Evolutionary conservation across 31 red algal species (phyloP).

Genomic region (Asparagopsis taxiformis): DNA sequence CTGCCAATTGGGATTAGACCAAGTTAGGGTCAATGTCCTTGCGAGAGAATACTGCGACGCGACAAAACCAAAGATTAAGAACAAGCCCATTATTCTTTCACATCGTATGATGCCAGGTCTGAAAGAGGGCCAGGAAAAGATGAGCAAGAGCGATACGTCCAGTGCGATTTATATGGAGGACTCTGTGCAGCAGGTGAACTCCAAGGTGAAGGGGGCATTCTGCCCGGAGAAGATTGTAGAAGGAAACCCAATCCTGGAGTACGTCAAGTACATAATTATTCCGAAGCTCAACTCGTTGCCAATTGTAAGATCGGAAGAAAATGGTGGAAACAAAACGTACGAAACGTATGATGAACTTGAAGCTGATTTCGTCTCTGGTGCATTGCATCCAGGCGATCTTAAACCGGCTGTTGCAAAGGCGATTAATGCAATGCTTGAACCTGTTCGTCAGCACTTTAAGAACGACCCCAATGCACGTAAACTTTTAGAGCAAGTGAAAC

Average conservation of each 20-base stretch:
- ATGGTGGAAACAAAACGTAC: conserved; percentile 85
- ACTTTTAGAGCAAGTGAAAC: conserved; percentile 82
- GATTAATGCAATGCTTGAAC: conserved; percentile 86
- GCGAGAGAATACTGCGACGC: conserved; percentile 98
- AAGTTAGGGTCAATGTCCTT: conserved; percentile 97
- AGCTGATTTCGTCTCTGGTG: conserved; percentile 69
- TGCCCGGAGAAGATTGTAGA: conserved; percentile 76
- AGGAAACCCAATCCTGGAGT: conserved; percentile 91
- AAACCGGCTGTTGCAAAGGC: conserved; percentile 90
- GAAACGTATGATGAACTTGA: conserved; percentile 47
- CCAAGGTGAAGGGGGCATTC: conserved; percentile 94
- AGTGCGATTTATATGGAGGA: conserved; percentile 99
- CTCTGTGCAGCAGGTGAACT: conserved; percentile 81
- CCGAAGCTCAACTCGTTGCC: conserved; percentile 49
- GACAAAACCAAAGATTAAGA: conserved; percentile 79
- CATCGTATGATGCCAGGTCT: conserved; percentile 98
- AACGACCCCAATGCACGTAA: conserved; percentile 71
- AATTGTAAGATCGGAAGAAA: conserved; percentile 60
- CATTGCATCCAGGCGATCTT: conserved; percentile 89
- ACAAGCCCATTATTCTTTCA: conserved; percentile 98
- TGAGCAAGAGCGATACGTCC: conserved; percentile 96
- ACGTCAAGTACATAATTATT: conserved; percentile 84
- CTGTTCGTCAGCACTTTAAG: conserved; percentile 95
- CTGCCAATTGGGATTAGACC: conserved; percentile 99
- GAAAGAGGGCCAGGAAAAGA: conserved; percentile 98